Evolutionary conservation across 2,329 filamentous ascomycete species (phyloP), one percentile per base, ranked within the genome.

Genomic region (Monosporascus cannonballus): DNA sequence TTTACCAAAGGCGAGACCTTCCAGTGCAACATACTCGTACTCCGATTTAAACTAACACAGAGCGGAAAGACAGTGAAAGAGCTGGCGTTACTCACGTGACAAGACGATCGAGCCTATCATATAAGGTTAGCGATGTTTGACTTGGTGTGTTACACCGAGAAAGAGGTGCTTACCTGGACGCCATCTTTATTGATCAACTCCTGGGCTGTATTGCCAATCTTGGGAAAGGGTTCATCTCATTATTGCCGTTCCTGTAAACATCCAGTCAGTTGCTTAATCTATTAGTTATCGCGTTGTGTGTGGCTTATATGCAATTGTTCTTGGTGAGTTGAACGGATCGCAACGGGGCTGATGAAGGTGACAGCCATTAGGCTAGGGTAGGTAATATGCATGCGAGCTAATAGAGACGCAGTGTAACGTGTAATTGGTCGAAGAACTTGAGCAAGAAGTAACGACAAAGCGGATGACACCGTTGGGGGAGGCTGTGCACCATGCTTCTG

Each of bases 21-120:
- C 20, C 11, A 42, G 11, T 20, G 18, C 11, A 20, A 20, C 18
- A 18, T 20, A 24, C 39, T 20, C 18, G 9, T 14, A 11, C 39
- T 20, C 11, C 11, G 7, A 25, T 24, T 46, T 46, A 14, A 46
- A 17, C 22, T 2, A 46, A 17, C 11, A 27, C 5, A 45, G 11
- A 24, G 25, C 4, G n/a, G 7, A 14, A 46, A 46, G 5, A 27
- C 14, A 25, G 25, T 46, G 11, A 7, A 46, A 46, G 42, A 11
- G 17, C 7, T 14, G 24, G 24, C 30, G 42, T 27, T 41, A 86
- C 88, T 83, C 81, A 92, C 88, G 87, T 92, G 78, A 93, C 89
- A 64, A 93, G 80, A 69, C 89, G 85, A 76, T 92, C 89, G 66
- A 93, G 83, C 81, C 89, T 90, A 65, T 51, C 53, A 52, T 58